Evolutionary conservation across 2,329 filamentous ascomycete genomes (phyloP).

Genomic region (Pseudocercospora musae): DNA sequence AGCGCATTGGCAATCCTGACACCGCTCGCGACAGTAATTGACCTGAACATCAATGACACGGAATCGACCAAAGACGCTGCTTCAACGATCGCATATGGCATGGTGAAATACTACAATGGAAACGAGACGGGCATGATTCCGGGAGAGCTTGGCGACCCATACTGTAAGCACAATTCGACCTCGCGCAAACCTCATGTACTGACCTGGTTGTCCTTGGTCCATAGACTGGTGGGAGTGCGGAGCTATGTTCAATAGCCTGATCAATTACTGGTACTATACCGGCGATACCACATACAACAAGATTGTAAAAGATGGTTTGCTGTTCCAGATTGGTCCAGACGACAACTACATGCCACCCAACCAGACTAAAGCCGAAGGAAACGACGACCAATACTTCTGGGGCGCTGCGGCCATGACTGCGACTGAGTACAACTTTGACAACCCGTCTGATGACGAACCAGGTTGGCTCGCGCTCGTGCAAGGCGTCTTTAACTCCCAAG

Average conservation of each 20-base stretch:
- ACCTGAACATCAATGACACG: conserved; percentile 26
- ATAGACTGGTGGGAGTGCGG: background rate
- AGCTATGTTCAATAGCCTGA: conserved; percentile 61
- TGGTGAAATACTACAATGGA: conserved; percentile 53
- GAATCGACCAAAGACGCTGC: conserved; percentile 45
- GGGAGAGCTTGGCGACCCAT: conserved; percentile 58
- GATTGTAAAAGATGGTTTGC: conserved; percentile 54
- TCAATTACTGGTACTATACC: conserved; percentile 68
- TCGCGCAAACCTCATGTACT: conserved; percentile 61
- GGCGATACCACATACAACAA: conserved; percentile 63
- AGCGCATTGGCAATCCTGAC: conserved; percentile 12
- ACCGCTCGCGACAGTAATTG: conserved; percentile 7
- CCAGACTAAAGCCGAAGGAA: conserved; percentile 41
- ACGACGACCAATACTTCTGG: conserved; percentile 59
- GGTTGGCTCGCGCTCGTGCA: conserved; percentile 43
- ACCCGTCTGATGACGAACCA: conserved; percentile 39
- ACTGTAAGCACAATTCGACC: conserved; percentile 45
- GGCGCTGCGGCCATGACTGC: conserved; percentile 54
- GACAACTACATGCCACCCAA: conserved; percentile 56
- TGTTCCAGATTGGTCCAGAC: conserved; percentile 58
- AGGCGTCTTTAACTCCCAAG: conserved; percentile 39
- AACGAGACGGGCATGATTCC: conserved; percentile 50
- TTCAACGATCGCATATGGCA: conserved; percentile 42
- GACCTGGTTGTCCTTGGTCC: background rate
- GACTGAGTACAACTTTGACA: conserved; percentile 49